Conservation (phyloP, 148 eudicot genomes). For the Chenopodium berlandieri region DNA sequence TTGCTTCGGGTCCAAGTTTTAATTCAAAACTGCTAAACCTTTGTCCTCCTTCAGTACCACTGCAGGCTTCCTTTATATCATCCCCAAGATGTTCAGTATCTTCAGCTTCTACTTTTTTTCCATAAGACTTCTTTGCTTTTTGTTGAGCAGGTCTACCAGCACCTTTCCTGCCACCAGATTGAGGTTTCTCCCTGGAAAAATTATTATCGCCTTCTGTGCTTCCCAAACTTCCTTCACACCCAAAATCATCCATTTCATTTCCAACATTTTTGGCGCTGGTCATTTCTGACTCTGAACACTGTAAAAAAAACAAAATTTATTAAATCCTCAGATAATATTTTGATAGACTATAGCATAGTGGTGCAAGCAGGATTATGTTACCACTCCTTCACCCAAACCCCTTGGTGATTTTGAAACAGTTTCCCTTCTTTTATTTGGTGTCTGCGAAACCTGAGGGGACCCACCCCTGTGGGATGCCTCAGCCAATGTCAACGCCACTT, state of each 20-base stretch:
- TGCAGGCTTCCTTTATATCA: slow-evolving; percentile 90
- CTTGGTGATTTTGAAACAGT: slow-evolving; percentile 46
- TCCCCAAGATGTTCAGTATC: slow-evolving; percentile 46
- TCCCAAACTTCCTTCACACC: slow-evolving; percentile 66
- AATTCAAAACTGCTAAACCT: slow-evolving; percentile 40
- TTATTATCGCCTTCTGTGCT: slow-evolving; percentile 80
- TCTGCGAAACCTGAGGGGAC: slow-evolving; percentile 78
- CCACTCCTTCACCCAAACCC: slow-evolving; percentile 52
- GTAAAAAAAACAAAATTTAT: slow-evolving; percentile 9
- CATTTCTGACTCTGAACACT: slow-evolving; percentile 59
- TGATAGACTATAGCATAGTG: background rate
- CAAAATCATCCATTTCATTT: slow-evolving; percentile 64
- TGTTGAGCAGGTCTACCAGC: slow-evolving; percentile 30
- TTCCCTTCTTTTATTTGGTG: slow-evolving; percentile 59
- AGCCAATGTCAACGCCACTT: slow-evolving; percentile 79
- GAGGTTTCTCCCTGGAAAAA: slow-evolving; percentile 39
- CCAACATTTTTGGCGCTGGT: slow-evolving; percentile 50
- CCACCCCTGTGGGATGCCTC: slow-evolving; percentile 99
- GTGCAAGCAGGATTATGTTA: slow-evolving; percentile 22
- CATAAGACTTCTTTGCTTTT: slow-evolving; percentile 50
- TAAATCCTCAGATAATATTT: slow-evolving; percentile 1
- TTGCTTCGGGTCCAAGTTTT: slow-evolving; percentile 45
- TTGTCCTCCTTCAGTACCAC: slow-evolving; percentile 94
- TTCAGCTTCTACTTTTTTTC: slow-evolving; percentile 50
- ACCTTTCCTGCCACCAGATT: slow-evolving; percentile 35